Evolutionary conservation across 1,284 basidiomycete genomes (phyloP).

Genomic region (Ustilago curta): DNA sequence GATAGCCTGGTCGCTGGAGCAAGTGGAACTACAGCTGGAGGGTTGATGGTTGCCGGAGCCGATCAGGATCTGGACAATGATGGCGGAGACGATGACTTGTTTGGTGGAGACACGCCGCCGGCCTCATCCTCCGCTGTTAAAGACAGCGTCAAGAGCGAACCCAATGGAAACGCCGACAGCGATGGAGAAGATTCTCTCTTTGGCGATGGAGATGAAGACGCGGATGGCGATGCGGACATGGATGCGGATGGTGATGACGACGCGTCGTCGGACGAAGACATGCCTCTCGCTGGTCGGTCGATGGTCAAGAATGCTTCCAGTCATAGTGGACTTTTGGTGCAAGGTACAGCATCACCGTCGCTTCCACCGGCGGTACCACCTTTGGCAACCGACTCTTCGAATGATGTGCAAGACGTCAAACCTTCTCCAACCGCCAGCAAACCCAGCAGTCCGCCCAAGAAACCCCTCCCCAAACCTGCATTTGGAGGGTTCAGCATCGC

Average conservation of each 20-base stretch:
- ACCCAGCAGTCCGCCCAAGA: slow-evolving; percentile 19
- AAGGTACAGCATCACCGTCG: slow-evolving; percentile 20
- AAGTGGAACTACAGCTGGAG: slow-evolving; percentile 27
- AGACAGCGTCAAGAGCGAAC: slow-evolving; percentile 17
- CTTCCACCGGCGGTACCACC: slow-evolving; percentile 6
- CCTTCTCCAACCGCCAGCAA: slow-evolving; percentile 6
- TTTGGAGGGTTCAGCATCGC: slow-evolving; percentile 60
- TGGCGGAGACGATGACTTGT: slow-evolving; percentile 42
- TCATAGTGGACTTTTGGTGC: slow-evolving; percentile 17
- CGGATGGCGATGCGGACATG: slow-evolving; percentile 54
- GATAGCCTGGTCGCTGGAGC: slow-evolving; percentile 9
- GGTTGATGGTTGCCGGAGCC: slow-evolving; percentile 39
- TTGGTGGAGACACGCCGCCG: slow-evolving; percentile 47
- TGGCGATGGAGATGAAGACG: slow-evolving; percentile 43
- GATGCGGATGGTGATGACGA: slow-evolving; percentile 56
- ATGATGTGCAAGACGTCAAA: slow-evolving; percentile 6
- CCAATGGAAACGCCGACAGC: slow-evolving; percentile 20
- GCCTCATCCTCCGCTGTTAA: slow-evolving; percentile 9
- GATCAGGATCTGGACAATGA: slow-evolving; percentile 31
- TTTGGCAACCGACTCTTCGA: not conserved
- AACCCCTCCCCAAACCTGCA: slow-evolving; percentile 57
- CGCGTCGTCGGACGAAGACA: slow-evolving; percentile 61
- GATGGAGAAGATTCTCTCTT: slow-evolving; percentile 54
- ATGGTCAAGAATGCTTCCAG: slow-evolving; percentile 31
- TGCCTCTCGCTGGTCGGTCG: slow-evolving; percentile 44